Base-by-base conservation (phyloP, 148 eudicot species). In the Nepenthes mirabilis region DNA sequence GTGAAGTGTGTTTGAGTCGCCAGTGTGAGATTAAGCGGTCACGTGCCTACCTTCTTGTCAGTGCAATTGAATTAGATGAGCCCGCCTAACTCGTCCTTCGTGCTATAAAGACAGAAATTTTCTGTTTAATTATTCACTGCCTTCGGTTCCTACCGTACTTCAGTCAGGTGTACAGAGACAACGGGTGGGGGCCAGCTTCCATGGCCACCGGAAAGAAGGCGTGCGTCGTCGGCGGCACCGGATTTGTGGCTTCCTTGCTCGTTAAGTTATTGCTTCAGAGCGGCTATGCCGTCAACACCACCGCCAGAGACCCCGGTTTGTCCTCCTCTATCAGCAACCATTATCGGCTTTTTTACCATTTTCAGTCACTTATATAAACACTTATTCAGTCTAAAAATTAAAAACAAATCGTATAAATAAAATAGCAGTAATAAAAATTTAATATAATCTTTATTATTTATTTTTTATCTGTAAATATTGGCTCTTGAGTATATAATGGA, bases 241-340 rank as follows among this genome's bases (percentile, higher is more conserved):
- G 90, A 11, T 84, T 65, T 49, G 82, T 84, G 33, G 90, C 83
- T 2, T 67, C 86, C 0, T 60, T 61, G 37, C 83, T 84, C 14
- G 56, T 84, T 45, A 84, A 81, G 62, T 43, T 76, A 52, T 67
- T 81, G 71, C 66, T 84, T 35, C 60, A 71, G 65, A 79, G 65
- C 34, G 76, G 76, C 10, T 81, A 81, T 59, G 67, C 69, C 52
- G 86, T 84, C 47, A 74, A 84, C 49, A 81, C 90, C 52, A 84
- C 90, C 2, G 90, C 79, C 34, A 45, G 90, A 67, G 84, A 84
- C 72, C 90, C 80, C 23, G 80, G 90, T 84, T 52, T 11, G 55
- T 52, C 6, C 2, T 52, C 6, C 1, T 14, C 9, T 34, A n/a
- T 55, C 50, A 23, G 0, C 23, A 23, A 23, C 23, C 23, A 23